These are phyloP conservation scores for Colletotrichum sp. DNA, from an alignment of 2,329 filamentous ascomycete genomes.

Conservation along the genomic window DNA sequence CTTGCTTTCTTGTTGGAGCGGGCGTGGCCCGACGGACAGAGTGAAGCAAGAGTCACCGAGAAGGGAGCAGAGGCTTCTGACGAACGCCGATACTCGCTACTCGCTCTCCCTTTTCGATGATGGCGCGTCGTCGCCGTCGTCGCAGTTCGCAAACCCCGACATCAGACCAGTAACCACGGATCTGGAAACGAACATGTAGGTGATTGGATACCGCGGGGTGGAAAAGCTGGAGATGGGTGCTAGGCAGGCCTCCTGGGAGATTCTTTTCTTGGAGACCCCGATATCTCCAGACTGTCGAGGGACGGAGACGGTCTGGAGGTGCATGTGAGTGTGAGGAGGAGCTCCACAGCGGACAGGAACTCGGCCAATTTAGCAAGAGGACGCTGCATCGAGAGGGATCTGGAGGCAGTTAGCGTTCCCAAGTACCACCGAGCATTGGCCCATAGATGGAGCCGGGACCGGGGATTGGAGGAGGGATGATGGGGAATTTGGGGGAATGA, in stretches of 20 bases:
- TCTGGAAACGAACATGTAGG: not conserved
- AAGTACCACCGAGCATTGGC: slow-evolving; percentile 32
- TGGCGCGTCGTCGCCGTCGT: not conserved
- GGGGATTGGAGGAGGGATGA: slow-evolving; percentile 10
- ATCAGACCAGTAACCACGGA: slow-evolving; percentile 10
- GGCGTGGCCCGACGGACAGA: too few species aligned
- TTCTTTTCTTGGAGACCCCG: slow-evolving; percentile 3
- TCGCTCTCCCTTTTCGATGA: not conserved
- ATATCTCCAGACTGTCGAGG: not conserved
- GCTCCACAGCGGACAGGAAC: slow-evolving; percentile 15
- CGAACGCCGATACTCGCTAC: too few species aligned
- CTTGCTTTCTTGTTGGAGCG: not conserved
- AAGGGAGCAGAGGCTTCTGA: too few species aligned
- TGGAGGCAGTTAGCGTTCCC: slow-evolving; percentile 20
- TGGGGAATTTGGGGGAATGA: slow-evolving; percentile 17
- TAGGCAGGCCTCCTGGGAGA: not conserved
- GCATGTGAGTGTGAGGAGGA: not conserved
- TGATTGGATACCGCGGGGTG: slow-evolving; percentile 2
- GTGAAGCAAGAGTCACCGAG: too few species aligned
- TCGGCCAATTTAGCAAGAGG: slow-evolving; percentile 22
- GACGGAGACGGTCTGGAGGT: not conserved
- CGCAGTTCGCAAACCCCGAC: not conserved
- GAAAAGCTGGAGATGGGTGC: slow-evolving; percentile 2
- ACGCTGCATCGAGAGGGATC: slow-evolving; percentile 12
- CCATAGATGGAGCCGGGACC: slow-evolving; percentile 24